Conservation (phyloP, 768 basidiomycete species). For the Pisolithus marmoratus region DNA sequence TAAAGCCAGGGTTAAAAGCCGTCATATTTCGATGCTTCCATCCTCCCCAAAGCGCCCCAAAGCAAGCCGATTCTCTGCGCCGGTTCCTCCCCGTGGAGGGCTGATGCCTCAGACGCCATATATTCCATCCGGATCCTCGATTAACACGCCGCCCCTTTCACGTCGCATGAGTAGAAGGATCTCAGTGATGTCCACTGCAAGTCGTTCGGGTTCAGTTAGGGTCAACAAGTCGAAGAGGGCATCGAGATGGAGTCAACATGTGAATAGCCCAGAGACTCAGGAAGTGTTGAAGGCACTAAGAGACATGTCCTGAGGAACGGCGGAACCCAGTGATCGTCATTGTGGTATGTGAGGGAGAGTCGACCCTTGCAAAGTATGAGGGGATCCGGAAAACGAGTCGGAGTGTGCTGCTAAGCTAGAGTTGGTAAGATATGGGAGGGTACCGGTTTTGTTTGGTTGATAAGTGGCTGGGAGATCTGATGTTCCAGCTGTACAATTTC, state of each 20-base stretch:
- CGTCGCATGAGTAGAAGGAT: too few species aligned
- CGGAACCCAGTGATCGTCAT: background rate
- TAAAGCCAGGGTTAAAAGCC: background rate
- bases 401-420: too few species aligned
- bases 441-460: too few species aligned
- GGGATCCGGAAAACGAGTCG: background rate
- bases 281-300: constrained; percentile 14
- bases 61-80: constrained; percentile 15
- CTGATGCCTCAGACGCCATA: too few species aligned
- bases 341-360: too few species aligned
- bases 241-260: constrained; percentile 28
- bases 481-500: background rate
- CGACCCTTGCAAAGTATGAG: background rate
- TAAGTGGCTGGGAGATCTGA: background rate
- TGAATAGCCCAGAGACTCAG: constrained; percentile 18
- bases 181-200: too few species aligned
- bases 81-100: constrained; percentile 1
- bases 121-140: background rate
- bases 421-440: too few species aligned
- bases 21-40: constrained; percentile 11
- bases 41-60: constrained; percentile 6
- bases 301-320: background rate
- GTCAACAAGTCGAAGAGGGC: background rate
- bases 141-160: too few species aligned
- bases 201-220: too few species aligned